Conservation (phyloP, 441 rosid species). For the Capsella rubella region DNA sequence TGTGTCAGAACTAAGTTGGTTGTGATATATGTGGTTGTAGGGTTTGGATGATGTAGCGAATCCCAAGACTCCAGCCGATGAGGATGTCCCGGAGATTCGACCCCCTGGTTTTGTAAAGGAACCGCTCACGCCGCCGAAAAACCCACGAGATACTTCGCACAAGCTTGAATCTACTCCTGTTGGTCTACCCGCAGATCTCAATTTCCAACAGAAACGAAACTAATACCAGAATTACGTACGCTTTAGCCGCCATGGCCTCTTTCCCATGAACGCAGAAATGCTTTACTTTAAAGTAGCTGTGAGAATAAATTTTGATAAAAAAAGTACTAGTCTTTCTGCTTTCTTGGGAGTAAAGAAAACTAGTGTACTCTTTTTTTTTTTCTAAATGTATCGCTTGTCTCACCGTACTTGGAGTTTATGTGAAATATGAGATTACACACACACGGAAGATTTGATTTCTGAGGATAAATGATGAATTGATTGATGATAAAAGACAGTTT, state of each 20-base stretch:
- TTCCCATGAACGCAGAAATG: slow-evolving; percentile 21
- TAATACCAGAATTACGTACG: slow-evolving; percentile 24
- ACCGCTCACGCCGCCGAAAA: slow-evolving; percentile 50
- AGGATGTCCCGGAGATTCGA: slow-evolving; percentile 38
- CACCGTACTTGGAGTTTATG: slow-evolving; percentile 8
- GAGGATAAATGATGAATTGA: slow-evolving; percentile 20
- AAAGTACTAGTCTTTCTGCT: slow-evolving; percentile 1
- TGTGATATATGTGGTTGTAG: slow-evolving; percentile 39
- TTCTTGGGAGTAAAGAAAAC: slow-evolving; percentile 35
- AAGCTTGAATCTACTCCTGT: slow-evolving; percentile 56
- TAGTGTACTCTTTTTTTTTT: not conserved
- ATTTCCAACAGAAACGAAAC: slow-evolving; percentile 54
- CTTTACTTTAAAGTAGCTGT: slow-evolving; percentile 20
- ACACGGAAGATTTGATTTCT: slow-evolving; percentile 22
- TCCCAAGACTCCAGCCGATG: slow-evolving; percentile 37
- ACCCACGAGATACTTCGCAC: slow-evolving; percentile 45
- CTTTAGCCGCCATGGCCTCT: slow-evolving; percentile 1
- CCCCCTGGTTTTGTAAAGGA: slow-evolving; percentile 45
- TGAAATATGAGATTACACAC: not conserved
- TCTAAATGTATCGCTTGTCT: slow-evolving; percentile 15
- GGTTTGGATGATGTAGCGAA: slow-evolving; percentile 55
- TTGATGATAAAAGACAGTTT: slow-evolving; percentile 36
- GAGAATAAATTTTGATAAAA: slow-evolving; percentile 4
- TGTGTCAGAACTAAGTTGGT: not conserved
- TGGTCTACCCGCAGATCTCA: slow-evolving; percentile 52